Base-by-base conservation (phyloP, 306 rosid species). In the Macrotyloma uniflorum region DNA sequence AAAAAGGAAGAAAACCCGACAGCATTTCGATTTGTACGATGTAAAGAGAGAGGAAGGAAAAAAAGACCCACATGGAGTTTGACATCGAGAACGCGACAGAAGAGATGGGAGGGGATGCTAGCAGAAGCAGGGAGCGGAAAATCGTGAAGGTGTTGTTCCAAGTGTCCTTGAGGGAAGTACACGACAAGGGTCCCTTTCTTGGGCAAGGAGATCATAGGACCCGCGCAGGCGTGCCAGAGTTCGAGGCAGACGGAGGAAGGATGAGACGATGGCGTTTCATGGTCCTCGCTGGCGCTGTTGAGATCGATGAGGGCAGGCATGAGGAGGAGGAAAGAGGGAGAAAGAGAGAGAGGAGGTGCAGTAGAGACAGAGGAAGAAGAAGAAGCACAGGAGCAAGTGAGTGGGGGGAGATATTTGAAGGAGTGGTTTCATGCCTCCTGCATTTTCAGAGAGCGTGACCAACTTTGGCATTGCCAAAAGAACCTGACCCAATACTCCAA, bases 201-300 rank as follows among this genome's bases (percentile, higher is more conserved):
- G 4, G 98, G 98, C 84, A 94, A 55, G 1, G 96, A 94, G 67
- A 89, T 89, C 82, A 89, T 59, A 5, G 98, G 97, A 28, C 98
- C 98, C 6, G 97, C 98, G 78, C 97, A 94, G 1, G 98, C 98
- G 82, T 91, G 97, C 98, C 98, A 94, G 0, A 94, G 88, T 86
- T 94, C 98, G 85, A 94, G 80, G 79, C 97, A 91, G 46, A 90
- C 91, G 13, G 90, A 77, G 8, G 88, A 83, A 46, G 67, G 53
- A 30, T 40, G 89, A 63, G 86, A 76, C n/a, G 96, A 84, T 5
- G 91, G 89, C 59, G 91, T 71, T 71, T 91, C 92, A 51, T 93
- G 93, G 19, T 91, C 97, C 83, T 91, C 97, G 0, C 90, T 86
- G 20, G 93, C 5, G 51, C 14, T 91, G 89, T 93, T 93, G 61